These are phyloP conservation scores for Pythium brassicae DNA, from an alignment of 352 stramenopile genomes.

Conservation along the genomic window DNA sequence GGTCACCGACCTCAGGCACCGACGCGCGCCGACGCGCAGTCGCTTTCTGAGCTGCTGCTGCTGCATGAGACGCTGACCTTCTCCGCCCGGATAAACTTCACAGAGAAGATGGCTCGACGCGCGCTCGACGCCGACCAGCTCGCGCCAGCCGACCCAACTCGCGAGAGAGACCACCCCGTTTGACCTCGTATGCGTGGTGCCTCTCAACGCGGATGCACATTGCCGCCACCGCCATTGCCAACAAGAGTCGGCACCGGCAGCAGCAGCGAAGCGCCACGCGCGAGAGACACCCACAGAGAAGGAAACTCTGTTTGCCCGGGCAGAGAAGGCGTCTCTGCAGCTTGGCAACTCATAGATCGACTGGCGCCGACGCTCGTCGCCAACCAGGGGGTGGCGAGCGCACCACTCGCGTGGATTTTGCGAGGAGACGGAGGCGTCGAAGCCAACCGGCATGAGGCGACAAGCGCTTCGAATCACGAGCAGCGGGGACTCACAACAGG, in stretches of 20 bases:
- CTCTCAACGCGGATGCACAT: not conserved
- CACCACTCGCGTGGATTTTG: not conserved
- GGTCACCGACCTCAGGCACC: too few species aligned
- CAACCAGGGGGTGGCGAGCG: not conserved
- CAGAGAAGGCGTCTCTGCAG: slow-evolving; percentile 84
- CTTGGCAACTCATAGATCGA: slow-evolving; percentile 70
- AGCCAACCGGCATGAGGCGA: not conserved
- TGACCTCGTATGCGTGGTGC: slow-evolving; percentile 45
- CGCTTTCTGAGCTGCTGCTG: slow-evolving; percentile 2
- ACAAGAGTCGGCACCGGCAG: not conserved
- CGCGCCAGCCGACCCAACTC: not conserved
- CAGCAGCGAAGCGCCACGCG: slow-evolving; percentile 1
- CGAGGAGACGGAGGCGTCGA: too few species aligned
- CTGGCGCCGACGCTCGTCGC: not conserved
- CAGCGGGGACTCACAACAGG: slow-evolving; percentile 13
- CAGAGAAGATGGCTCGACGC: slow-evolving; percentile 38
- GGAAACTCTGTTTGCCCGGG: slow-evolving; percentile 86
- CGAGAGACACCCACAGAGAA: slow-evolving; percentile 68
- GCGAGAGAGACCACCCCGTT: slow-evolving; percentile 11
- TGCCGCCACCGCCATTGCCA: not conserved
- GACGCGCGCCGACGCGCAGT: not conserved
- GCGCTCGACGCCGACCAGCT: slow-evolving; percentile 4
- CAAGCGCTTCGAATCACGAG: slow-evolving; percentile 1
- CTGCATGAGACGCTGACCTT: not conserved
- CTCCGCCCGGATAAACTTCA: slow-evolving; percentile 19